These are phyloP conservation scores for Tricholoma terreum DNA, from an alignment of 768 basidiomycete species.

Conservation along the genomic window DNA sequence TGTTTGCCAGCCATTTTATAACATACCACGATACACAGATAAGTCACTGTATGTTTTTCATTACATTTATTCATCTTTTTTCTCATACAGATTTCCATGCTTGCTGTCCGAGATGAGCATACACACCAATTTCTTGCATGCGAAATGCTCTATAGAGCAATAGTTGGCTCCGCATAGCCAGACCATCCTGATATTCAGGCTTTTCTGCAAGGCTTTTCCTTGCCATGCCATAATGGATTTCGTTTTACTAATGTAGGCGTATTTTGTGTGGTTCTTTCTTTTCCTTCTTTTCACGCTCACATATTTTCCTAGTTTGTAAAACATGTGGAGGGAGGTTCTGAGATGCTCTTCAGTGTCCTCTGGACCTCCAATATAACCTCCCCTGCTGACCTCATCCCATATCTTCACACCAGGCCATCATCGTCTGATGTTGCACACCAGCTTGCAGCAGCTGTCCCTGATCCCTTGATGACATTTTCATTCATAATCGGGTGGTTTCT, in stretches of 20 bases:
- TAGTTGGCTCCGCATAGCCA: conserved; percentile 2
- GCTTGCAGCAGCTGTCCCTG: not conserved
- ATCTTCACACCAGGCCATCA: not conserved
- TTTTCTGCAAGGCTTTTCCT: conserved; percentile 1
- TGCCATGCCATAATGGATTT: conserved; percentile 10
- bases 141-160: conserved; percentile 5
- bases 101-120: not conserved
- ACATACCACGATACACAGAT: conserved; percentile 4
- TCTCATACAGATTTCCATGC: not conserved
- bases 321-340: conserved; percentile 2
- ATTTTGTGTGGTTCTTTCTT: not conserved
- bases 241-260: not conserved
- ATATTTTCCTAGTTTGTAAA: not conserved
- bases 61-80: not conserved
- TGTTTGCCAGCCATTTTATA: conserved; percentile 1
- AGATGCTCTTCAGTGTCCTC: conserved; percentile 1
- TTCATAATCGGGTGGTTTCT: not conserved
- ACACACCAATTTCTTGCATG: conserved; percentile 1
- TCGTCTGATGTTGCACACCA: not conserved
- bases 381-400: not conserved
- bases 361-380: conserved; percentile 6
- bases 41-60: not conserved
- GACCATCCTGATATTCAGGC: conserved; percentile 5
- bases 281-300: not conserved
- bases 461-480: not conserved